Conservation (phyloP, 2,329 filamentous ascomycete genomes). For the Paracoccidioides lutzii region DNA sequence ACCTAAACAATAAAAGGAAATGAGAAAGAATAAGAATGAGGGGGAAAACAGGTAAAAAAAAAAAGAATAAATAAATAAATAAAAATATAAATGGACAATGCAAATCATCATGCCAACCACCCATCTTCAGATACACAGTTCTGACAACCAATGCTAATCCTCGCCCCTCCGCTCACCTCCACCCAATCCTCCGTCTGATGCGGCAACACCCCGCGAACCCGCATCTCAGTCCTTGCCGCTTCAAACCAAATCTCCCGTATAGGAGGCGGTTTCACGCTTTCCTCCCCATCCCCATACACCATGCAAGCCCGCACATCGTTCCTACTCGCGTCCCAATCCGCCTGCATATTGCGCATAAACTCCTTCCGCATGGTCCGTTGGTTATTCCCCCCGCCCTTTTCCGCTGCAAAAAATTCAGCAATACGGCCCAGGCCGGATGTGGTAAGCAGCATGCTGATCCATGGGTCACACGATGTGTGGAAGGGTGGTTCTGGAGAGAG, state of each 20-base stretch:
- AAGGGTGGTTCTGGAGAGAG: conserved; percentile 23
- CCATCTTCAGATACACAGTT: conserved; percentile 16
- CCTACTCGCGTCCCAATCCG: conserved; percentile 25
- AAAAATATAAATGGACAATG: background rate
- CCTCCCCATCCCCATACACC: conserved; percentile 23
- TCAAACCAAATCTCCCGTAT: conserved; percentile 31
- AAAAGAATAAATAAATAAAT: background rate
- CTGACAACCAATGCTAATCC: conserved; percentile 25
- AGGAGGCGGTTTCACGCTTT: conserved; percentile 15
- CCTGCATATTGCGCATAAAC: conserved; percentile 32
- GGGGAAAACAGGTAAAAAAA: background rate
- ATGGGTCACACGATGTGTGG: conserved; percentile 21
- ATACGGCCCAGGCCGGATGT: conserved; percentile 28
- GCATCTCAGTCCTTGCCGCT: conserved; percentile 22
- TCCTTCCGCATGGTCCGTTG: conserved; percentile 29
- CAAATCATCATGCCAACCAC: conserved; percentile 5
- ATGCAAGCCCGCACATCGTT: conserved; percentile 27
- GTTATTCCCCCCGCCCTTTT: conserved; percentile 30
- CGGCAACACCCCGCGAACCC: conserved; percentile 16
- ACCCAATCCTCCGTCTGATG: conserved; percentile 24
- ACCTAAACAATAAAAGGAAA: background rate
- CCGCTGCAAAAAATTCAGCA: conserved; percentile 32
- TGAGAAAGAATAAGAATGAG: background rate
- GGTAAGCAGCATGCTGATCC: conserved; percentile 30
- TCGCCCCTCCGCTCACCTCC: conserved; percentile 22